phyloP scores from a whole-genome alignment of 108 stramenopile genomes.

The Skeletonema tropicum region DNA sequence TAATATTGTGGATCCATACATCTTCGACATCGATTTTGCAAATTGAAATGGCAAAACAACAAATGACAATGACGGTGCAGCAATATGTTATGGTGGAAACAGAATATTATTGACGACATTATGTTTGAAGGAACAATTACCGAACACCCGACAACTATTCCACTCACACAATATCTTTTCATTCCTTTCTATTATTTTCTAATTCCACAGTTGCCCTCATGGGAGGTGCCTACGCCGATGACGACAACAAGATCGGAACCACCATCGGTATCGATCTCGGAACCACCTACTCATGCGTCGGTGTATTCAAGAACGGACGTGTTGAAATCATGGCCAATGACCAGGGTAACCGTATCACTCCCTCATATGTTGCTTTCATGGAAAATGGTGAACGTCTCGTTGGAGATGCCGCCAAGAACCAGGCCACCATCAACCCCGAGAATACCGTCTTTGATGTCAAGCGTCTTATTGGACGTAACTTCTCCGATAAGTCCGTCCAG shows the following conservation, averaged over 20 bases:
- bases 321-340: slow-evolving; percentile 99
- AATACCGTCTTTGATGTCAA: slow-evolving; percentile 99
- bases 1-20: not conserved
- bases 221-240: slow-evolving; percentile 51
- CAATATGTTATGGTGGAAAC: not conserved
- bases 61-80: not conserved
- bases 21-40: too few species aligned
- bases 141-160: not conserved
- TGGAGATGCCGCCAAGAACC: slow-evolving; percentile 98
- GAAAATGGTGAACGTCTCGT: slow-evolving; percentile 92
- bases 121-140: not conserved
- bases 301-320: slow-evolving; percentile 96
- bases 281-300: slow-evolving; percentile 99
- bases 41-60: not conserved
- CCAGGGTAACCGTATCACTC: slow-evolving; percentile 99
- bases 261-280: slow-evolving; percentile 90
- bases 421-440: slow-evolving; percentile 96
- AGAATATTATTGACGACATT: not conserved
- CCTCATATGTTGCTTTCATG: slow-evolving; percentile 96
- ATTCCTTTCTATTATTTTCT: not conserved
- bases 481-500: slow-evolving; percentile 94
- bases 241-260: slow-evolving; percentile 69
- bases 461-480: slow-evolving; percentile 97
- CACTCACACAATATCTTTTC: not conserved
- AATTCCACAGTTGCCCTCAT: slow-evolving; percentile 56